Base-by-base conservation (phyloP, 2,329 filamentous ascomycete species). In the Magnaporthales sp. region DNA sequence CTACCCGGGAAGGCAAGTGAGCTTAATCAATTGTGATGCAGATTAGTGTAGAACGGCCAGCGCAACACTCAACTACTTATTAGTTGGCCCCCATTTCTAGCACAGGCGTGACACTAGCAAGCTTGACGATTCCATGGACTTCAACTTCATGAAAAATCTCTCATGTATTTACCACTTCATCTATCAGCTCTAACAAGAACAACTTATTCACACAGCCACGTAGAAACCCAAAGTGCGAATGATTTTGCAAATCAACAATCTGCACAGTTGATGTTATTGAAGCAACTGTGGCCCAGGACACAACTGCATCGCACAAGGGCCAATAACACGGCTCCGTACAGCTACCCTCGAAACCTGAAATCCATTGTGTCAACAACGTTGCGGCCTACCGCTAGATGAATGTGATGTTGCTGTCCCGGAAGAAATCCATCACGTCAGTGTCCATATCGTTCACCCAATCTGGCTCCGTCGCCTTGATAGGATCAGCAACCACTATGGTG, bases 351-450 rank as follows among this genome's bases (percentile, higher is more conserved):
- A 6, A 46, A 19, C 38, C 19, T 7, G 15, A n/a, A 13, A n/a
- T n/a, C 15, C 19, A 51, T 51, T 15, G n/a, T 1, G 19, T 3
- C 6, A 10, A n/a, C 38, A 51, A 51, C n/a, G 9, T 8, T 51
- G 3, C 19, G 19, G 13, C 56, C 13, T 29, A 6, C 56, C 26
- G 8, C 51, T 30, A 64, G 63, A 64, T n/a, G 15, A 54, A 64
- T 2, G 38, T 54, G 26, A 64, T 64, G 24, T 54, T 64, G 38
- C 38, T 29, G 32, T 54, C 38, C 31, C 73, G 70, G 15, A 75
- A 67, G 56, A 74, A 70, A 51, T 75, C 70, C 38, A 74, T 68
- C 63, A 75, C 60, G 8, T 70, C 71, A 4, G 67, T 67, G 26
- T 74, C 70, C 46, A 73, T 70, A 1, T 68, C 65, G 4, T 66